Evolutionary conservation across 306 rosid genomes (phyloP).

Genomic region (Mimosa pudica): DNA sequence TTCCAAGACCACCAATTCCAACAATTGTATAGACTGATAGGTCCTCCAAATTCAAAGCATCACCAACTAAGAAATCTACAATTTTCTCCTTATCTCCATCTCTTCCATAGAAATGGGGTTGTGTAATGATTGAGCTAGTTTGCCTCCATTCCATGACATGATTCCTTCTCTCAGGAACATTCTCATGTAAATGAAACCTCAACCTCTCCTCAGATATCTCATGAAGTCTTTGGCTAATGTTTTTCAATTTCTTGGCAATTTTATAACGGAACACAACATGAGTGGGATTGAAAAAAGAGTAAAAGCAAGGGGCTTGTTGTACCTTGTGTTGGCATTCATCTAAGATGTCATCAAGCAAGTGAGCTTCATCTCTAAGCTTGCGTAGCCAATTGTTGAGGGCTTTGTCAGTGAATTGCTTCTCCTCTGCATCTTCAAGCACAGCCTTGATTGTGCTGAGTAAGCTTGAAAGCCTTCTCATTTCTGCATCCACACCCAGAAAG

Average conservation of each 20-base stretch:
- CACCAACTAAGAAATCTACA: neutral
- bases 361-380: neutral
- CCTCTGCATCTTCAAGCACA: neutral
- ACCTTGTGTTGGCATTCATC: constrained; percentile 22
- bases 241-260: constrained; percentile 4
- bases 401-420: neutral
- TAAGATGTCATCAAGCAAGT: constrained; percentile 30
- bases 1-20: constrained; percentile 25
- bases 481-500: neutral
- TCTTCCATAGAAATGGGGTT: constrained; percentile 29
- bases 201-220: neutral
- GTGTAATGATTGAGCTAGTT: neutral
- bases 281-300: neutral
- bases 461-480: neutral
- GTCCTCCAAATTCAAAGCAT: neutral
- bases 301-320: neutral
- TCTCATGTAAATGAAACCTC: neutral
- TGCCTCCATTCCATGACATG: neutral
- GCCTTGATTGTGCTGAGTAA: neutral
- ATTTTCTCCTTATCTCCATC: constrained; percentile 4
- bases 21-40: neutral
- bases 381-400: neutral
- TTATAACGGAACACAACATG: neutral
- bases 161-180: neutral
- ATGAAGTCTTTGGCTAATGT: neutral